A percentile compares a stretch with the other conserved stretches of the same genome.
phyloP scores from a whole-genome alignment of 495 filamentous ascomycete genomes.

The Usnea hakonensis region DNA sequence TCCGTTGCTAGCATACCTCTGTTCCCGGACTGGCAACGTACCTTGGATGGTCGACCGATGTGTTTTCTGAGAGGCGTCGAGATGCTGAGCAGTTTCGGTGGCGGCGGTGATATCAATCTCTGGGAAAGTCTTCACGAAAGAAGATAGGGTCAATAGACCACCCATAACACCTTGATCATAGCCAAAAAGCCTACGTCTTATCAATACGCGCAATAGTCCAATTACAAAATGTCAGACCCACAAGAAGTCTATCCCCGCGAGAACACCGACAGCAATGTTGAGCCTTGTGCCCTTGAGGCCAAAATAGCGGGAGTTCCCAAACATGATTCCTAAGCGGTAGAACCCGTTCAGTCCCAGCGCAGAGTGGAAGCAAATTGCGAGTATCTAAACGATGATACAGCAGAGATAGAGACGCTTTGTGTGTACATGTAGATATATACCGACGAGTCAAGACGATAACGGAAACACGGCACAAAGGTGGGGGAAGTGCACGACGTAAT shows the following conservation, averaged over 20 bases:
- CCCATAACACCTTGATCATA: conserved; percentile 44
- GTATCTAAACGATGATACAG: background rate
- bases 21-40: conserved; percentile 6
- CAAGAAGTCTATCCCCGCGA: conserved; percentile 66
- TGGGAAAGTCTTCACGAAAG: conserved; percentile 42
- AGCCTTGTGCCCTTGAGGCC: conserved; percentile 60
- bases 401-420: background rate
- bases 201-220: background rate
- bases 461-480: background rate
- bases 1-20: background rate
- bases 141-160: conserved; percentile 20
- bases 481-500: conserved; percentile 5
- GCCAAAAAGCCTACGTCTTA: conserved; percentile 35
- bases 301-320: conserved; percentile 44
- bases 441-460: background rate
- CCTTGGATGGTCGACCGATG: conserved; percentile 51
- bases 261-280: conserved; percentile 58
- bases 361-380: background rate
- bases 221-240: background rate
- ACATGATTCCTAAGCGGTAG: conserved; percentile 26
- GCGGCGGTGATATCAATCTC: conserved; percentile 42
- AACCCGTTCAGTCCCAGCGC: background rate
- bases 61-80: conserved; percentile 28
- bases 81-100: conserved; percentile 19
- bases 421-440: background rate